Conservation (phyloP, 805 yeast species). For the Myxozyma neotropica region DNA sequence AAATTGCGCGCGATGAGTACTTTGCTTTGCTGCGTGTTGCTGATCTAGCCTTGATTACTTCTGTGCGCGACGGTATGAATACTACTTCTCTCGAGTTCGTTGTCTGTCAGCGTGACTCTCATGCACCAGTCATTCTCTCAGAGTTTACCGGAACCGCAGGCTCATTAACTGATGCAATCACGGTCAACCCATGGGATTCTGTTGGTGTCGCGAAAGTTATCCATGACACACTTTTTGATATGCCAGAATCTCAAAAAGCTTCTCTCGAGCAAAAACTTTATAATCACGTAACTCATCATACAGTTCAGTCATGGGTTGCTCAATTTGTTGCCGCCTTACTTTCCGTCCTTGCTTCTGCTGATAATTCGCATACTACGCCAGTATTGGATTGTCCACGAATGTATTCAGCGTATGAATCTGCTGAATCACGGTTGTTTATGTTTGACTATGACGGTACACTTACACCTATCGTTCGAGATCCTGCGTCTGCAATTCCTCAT, state of each 20-base stretch:
- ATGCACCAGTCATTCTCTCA: slow-evolving; percentile 80
- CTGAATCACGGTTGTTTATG: slow-evolving; percentile 69
- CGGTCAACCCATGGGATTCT: slow-evolving; percentile 96
- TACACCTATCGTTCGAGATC: slow-evolving; percentile 94
- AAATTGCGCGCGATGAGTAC: slow-evolving; percentile 85
- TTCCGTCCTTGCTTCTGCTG: slow-evolving; percentile 43
- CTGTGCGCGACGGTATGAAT: slow-evolving; percentile 94
- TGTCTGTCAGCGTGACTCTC: slow-evolving; percentile 71
- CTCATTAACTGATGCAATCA: slow-evolving; percentile 49
- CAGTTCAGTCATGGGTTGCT: slow-evolving; percentile 78
- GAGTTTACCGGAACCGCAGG: slow-evolving; percentile 91
- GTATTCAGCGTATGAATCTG: slow-evolving; percentile 57
- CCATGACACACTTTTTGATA: slow-evolving; percentile 58
- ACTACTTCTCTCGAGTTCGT: slow-evolving; percentile 93
- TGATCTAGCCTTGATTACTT: slow-evolving; percentile 84
- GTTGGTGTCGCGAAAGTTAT: slow-evolving; percentile 89
- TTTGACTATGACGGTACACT: slow-evolving; percentile 98
- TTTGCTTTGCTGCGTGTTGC: slow-evolving; percentile 85
- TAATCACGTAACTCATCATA: slow-evolving; percentile 63
- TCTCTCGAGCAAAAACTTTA: slow-evolving; percentile 58
- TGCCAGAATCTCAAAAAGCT: slow-evolving; percentile 53
- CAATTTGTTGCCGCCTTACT: slow-evolving; percentile 35
- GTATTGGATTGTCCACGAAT: slow-evolving; percentile 73
- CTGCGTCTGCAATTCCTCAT: slow-evolving; percentile 97
- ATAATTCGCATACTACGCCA: slow-evolving; percentile 68